phyloP scores from a whole-genome alignment of 1,284 basidiomycete species.

The Irpex sp. region DNA sequence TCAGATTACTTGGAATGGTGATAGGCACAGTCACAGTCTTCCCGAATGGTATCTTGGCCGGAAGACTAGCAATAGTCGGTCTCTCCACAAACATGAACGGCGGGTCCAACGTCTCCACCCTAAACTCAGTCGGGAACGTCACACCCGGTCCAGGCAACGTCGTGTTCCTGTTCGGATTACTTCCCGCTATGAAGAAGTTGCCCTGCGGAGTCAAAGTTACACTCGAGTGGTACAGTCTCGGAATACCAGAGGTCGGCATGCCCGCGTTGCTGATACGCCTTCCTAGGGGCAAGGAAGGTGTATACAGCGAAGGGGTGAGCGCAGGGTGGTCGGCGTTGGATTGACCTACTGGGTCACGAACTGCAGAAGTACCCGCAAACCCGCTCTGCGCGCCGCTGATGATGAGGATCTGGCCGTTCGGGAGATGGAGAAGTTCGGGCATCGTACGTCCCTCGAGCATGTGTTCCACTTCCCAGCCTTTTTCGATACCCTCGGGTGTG shows the following conservation, averaged over 20 bases:
- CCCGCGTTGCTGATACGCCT: constrained; percentile 39
- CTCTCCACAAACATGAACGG: constrained; percentile 36
- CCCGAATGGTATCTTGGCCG: constrained; percentile 36
- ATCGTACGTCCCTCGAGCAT: constrained; percentile 34
- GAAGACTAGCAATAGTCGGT: constrained; percentile 31
- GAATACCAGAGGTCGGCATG: constrained; percentile 40
- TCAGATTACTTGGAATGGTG: constrained; percentile 25
- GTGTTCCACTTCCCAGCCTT: constrained; percentile 23
- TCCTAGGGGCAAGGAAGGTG: constrained; percentile 40
- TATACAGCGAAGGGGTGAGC: constrained; percentile 46
- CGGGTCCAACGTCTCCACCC: constrained; percentile 43
- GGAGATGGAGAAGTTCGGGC: constrained; percentile 45
- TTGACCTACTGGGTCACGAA: constrained; percentile 22
- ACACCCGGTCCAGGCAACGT: constrained; percentile 15
- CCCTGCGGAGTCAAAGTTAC: constrained; percentile 35
- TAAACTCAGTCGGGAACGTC: constrained; percentile 37
- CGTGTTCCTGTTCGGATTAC: constrained; percentile 42
- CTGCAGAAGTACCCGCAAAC: constrained; percentile 38
- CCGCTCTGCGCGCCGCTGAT: constrained; percentile 41
- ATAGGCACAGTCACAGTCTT: constrained; percentile 33
- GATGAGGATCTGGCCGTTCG: constrained; percentile 47
- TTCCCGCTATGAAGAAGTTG: constrained; percentile 44
- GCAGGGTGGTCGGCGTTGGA: constrained; percentile 44
- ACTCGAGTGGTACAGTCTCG: constrained; percentile 41
- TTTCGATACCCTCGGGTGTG: constrained; percentile 18